A percentile compares a stretch with the other conserved stretches of the same genome.
Conservation (phyloP, 164 flowering plant genomes). For the Magnolia kwangsiensis region DNA sequence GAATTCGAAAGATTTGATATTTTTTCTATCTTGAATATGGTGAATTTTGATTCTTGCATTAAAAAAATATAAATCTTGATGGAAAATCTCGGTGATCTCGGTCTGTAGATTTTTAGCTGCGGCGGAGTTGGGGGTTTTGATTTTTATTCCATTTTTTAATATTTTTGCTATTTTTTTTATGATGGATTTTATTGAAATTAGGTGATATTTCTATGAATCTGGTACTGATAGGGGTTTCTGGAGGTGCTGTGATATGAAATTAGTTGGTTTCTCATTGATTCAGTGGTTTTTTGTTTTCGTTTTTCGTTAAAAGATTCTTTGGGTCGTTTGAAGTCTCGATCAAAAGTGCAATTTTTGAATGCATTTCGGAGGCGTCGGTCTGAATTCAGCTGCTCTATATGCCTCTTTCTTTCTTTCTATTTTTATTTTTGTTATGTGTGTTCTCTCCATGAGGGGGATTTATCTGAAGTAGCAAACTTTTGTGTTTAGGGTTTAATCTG, state of each 20-base stretch:
- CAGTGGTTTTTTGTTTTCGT: neutral
- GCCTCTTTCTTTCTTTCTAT: neutral
- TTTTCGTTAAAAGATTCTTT: too few relatives aligned
- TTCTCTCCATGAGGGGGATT: neutral
- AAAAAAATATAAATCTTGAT: neutral
- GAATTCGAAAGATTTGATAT: neutral
- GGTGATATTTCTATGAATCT: neutral
- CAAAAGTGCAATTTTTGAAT: neutral
- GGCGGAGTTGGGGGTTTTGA: too few relatives aligned
- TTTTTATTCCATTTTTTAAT: too few relatives aligned
- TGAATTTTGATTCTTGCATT: neutral
- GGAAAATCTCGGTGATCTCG: neutral
- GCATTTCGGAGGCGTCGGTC: neutral
- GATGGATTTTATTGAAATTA: neutral
- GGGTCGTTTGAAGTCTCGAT: neutral
- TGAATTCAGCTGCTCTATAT: neutral
- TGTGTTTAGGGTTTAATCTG: neutral
- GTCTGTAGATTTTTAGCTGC: neutral
- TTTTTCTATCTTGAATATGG: neutral
- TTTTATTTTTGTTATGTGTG: neutral
- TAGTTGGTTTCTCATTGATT: neutral
- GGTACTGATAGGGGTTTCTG: neutral
- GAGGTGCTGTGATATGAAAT: neutral
- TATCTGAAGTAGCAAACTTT: neutral
- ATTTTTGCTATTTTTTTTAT: too few relatives aligned